Conservation (phyloP, 139 green algal species). For the Gonium pectorale region DNA sequence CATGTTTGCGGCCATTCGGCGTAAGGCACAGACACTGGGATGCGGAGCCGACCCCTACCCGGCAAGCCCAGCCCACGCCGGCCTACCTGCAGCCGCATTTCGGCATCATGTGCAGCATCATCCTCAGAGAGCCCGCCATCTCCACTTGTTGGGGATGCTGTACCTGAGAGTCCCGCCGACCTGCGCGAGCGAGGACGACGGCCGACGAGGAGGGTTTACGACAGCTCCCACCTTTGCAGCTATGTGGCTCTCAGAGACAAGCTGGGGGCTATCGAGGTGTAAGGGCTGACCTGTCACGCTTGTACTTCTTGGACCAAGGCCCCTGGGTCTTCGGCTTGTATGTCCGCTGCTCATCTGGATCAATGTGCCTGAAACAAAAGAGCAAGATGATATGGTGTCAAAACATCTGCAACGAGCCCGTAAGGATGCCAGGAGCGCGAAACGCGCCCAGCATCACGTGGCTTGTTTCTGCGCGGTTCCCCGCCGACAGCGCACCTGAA, state of each 20-base stretch:
- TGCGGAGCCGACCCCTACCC: too few species aligned
- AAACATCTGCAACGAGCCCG: too few species aligned
- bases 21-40: too few species aligned
- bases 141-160: not conserved
- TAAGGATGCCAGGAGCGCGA: too few species aligned
- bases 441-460: constrained; percentile 9
- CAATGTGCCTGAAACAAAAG: constrained; percentile 58
- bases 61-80: too few species aligned
- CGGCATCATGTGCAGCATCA: not conserved
- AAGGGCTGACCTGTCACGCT: constrained; percentile 41
- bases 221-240: too few species aligned
- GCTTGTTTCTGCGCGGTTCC: not conserved
- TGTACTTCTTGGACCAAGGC: constrained; percentile 66
- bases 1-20: too few species aligned
- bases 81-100: too few species aligned
- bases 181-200: too few species aligned
- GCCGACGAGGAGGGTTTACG: too few species aligned
- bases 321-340: constrained; percentile 67
- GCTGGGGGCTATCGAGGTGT: too few species aligned
- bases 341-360: constrained; percentile 49
- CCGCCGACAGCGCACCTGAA: constrained; percentile 52
- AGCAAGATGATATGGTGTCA: not conserved
- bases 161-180: constrained; percentile 10
- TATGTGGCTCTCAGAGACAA: too few species aligned
- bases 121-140: constrained; percentile 4